Evolutionary conservation across 2,329 filamentous ascomycete species (phyloP).

Genomic region (Aspergillus brasiliensis): DNA sequence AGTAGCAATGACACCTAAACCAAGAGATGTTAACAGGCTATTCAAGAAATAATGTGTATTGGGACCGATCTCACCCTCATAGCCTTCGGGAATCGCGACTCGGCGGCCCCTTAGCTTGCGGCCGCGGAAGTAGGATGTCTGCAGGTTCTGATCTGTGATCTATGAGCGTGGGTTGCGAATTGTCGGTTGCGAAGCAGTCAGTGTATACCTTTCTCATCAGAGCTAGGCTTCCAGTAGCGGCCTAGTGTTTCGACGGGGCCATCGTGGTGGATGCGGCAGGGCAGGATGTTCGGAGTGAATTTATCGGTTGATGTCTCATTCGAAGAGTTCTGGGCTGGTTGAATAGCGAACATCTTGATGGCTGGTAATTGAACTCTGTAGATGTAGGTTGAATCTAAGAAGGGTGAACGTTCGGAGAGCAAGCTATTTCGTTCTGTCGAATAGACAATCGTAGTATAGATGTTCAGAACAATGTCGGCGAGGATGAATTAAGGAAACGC

Average conservation of each 20-base stretch:
- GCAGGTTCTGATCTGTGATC: conserved; percentile 33
- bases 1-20: conserved; percentile 60
- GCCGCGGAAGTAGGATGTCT: conserved; percentile 73
- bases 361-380: too few relatives aligned
- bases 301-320: conserved; percentile 32
- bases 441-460: not conserved
- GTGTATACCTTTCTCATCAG: conserved; percentile 44
- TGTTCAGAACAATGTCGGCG: not conserved
- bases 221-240: conserved; percentile 70
- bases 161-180: conserved; percentile 7
- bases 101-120: conserved; percentile 72
- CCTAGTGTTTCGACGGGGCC: conserved; percentile 66
- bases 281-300: conserved; percentile 70
- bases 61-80: conserved; percentile 52
- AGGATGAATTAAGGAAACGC: not conserved
- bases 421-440: not conserved
- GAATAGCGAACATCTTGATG: conserved; percentile 38
- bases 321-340: conserved; percentile 28
- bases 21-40: not conserved
- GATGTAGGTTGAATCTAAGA: too few relatives aligned
- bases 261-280: conserved; percentile 77
- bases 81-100: conserved; percentile 69
- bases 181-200: not conserved
- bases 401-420: not conserved
- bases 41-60: not conserved